A percentile compares a stretch with the other conserved stretches of the same genome.
Conservation (phyloP, 331 rosid species). For the Acacia pycnantha region DNA sequence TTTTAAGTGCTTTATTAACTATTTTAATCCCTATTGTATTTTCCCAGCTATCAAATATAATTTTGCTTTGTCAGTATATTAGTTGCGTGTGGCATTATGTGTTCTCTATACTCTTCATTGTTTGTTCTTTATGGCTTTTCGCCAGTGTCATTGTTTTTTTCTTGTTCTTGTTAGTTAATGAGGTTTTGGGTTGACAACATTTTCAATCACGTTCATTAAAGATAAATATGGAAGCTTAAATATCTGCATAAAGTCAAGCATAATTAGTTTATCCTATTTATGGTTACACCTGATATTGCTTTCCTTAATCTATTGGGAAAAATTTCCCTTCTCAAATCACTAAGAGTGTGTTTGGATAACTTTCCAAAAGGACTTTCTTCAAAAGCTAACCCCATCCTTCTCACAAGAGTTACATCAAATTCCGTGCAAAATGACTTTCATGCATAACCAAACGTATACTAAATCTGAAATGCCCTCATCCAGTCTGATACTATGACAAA, state of each 20-base stretch:
- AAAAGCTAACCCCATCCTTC: neutral
- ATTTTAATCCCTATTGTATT: neutral
- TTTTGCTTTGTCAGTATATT: constrained; percentile 1
- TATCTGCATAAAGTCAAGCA: constrained; percentile 5
- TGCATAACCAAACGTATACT: neutral
- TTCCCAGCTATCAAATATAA: constrained; percentile 6
- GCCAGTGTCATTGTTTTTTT: neutral
- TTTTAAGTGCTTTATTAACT: neutral
- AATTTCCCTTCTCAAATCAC: neutral
- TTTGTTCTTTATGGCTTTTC: neutral
- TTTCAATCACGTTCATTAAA: neutral
- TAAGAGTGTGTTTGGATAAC: neutral
- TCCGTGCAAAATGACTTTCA: neutral
- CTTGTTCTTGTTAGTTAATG: neutral
- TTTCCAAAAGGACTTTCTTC: neutral
- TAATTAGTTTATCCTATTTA: neutral
- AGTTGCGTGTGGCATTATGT: neutral
- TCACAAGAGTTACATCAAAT: neutral
- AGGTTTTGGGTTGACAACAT: neutral
- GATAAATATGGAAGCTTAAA: neutral
- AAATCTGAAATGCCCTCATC: neutral
- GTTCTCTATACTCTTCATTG: neutral
- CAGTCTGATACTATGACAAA: neutral
- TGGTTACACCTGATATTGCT: constrained; percentile 2
- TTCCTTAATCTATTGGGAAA: constrained; percentile 6